phyloP scores from a whole-genome alignment of 768 basidiomycete species.

The Boletus rufocinnamomeus region DNA sequence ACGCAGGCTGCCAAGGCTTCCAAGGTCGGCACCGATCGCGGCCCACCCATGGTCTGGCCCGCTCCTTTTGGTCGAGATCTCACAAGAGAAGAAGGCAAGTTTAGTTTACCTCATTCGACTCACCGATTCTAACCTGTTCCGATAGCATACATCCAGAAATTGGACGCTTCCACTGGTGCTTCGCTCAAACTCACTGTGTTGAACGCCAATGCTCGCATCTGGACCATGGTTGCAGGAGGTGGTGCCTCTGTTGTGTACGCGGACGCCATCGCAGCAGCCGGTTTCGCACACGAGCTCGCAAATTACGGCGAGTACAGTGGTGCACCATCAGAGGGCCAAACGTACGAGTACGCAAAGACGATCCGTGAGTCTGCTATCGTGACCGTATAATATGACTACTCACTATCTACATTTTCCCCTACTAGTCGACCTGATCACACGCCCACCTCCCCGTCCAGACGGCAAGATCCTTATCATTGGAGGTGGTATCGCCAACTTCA shows the following conservation, averaged over 20 bases:
- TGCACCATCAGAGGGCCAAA: constrained; percentile 96
- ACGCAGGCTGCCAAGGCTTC: constrained; percentile 36
- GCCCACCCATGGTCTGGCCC: constrained; percentile 96
- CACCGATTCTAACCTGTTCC: not conserved
- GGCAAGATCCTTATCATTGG: constrained; percentile 99
- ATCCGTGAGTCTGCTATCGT: constrained; percentile 61
- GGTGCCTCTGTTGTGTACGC: constrained; percentile 73
- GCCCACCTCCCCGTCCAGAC: constrained; percentile 75
- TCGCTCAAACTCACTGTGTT: constrained; percentile 97
- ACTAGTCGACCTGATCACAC: constrained; percentile 91
- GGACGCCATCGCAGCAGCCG: constrained; percentile 87
- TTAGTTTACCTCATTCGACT: rapidly evolving
- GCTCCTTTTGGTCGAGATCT: constrained; percentile 96
- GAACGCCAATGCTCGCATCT: constrained; percentile 92
- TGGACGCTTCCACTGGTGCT: constrained; percentile 96
- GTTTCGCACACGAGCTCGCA: constrained; percentile 95
- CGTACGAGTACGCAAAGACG: constrained; percentile 99
- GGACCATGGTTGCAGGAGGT: constrained; percentile 99
- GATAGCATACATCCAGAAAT: constrained; percentile 93
- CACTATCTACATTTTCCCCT: not conserved
- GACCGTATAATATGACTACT: not conserved
- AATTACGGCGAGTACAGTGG: constrained; percentile 99
- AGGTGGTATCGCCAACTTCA: constrained; percentile 99
- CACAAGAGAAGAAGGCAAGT: constrained; percentile 83
- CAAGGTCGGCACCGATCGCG: constrained; percentile 83